Evolutionary conservation across 257 asterid species (phyloP), one percentile per base, ranked within the genome.

Genomic region (Henckelia pumila): DNA sequence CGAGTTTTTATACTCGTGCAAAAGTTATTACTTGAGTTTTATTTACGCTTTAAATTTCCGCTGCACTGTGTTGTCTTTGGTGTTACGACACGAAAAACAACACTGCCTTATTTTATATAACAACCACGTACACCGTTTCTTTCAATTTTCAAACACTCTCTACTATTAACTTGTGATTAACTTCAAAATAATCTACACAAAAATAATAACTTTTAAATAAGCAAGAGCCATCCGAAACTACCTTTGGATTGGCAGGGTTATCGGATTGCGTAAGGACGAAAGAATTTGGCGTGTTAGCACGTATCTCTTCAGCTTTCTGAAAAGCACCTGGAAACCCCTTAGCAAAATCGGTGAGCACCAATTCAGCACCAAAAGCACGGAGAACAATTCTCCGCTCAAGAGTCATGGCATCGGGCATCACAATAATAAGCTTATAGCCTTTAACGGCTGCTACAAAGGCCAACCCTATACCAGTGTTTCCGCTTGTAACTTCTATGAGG

Each of bases 401-500:
- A 73, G 95, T 90, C 96, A 88, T 86, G 0, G 96, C 72, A 77
- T 97, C 79, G 24, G 99, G 99, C 99, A 93, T 93, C 37, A 91
- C 85, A 49, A 90, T 88, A 77, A 93, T 84, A 70, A 90, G 97
- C 81, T 81, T 85, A 81, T 93, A 93, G 37, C 91, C 87, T 78
- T 85, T 93, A 21, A 95, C 95, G 37, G 99, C 96, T 20, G 99
- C 95, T 84, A 93, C 85, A 81, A 93, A 93, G 40, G 99, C 97
- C 88, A 93, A 80, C 6, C 96, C 98, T 37, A 93, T 88, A 19
- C 98, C 98, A 3, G 98, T 93, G 83, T 89, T 93, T 1, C 98
- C 99, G 78, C 99, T 93, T 7, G 99, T 93, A 22, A 95, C 92
- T 52, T 93, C 99, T 47, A 93, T 90, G 64, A 93, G 90, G 64